These are phyloP conservation scores for Dioscorea zingiberensis DNA, from an alignment of 106 monocot species.

Conservation along the genomic window DNA sequence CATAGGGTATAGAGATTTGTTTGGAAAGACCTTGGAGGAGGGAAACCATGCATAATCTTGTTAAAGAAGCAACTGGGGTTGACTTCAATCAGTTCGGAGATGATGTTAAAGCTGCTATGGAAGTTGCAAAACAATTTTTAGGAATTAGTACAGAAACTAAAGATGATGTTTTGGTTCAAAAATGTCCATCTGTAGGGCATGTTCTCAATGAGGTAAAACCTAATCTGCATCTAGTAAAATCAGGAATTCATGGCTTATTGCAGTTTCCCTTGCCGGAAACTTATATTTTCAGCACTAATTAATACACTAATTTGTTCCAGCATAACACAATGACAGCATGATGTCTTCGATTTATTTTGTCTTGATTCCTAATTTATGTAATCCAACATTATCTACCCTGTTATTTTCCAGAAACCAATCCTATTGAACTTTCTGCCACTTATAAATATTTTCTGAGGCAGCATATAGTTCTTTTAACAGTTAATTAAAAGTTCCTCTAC, in stretches of 20 bases:
- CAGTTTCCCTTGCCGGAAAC: neutral
- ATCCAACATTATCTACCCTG: no score
- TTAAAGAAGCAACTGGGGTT: constrained; percentile 77
- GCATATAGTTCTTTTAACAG: no score
- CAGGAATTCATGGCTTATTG: neutral
- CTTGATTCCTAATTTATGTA: no score
- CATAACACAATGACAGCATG: neutral
- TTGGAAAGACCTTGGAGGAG: constrained; percentile 87
- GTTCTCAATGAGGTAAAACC: constrained; percentile 74
- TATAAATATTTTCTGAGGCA: no score
- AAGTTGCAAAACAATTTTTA: constrained; percentile 37
- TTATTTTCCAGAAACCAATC: no score
- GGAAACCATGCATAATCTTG: constrained; percentile 95
- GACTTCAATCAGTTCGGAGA: constrained; percentile 55
- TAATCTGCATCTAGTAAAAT: neutral
- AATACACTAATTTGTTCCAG: neutral
- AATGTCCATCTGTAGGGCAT: constrained; percentile 78
- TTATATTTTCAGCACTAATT: neutral
- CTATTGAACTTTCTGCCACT: no score
- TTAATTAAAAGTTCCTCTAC: no score
- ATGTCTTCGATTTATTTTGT: no score
- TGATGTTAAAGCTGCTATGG: constrained; percentile 69
- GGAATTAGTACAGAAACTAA: constrained; percentile 25
- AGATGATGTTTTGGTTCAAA: constrained; percentile 27
- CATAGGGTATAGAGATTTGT: constrained; percentile 76